phyloP scores from a whole-genome alignment of 305 asterid genomes.

The Fraxinus sp. region DNA sequence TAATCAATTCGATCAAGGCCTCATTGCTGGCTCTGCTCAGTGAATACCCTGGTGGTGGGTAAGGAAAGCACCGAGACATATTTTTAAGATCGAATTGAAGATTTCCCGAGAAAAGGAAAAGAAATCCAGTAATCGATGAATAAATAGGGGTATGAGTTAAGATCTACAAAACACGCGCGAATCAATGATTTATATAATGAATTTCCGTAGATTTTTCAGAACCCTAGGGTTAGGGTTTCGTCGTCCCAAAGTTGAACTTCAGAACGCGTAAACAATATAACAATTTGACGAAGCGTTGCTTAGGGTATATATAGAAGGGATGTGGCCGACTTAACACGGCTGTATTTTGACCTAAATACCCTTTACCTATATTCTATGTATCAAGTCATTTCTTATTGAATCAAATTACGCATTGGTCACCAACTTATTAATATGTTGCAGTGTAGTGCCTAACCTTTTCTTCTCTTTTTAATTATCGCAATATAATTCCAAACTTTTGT shows the following conservation, averaged over 20 bases:
- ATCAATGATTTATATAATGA: neutral
- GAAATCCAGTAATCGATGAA: conserved; percentile 6
- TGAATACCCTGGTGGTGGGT: conserved; percentile 85
- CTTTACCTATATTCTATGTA: neutral
- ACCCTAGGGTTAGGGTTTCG: conserved; percentile 50
- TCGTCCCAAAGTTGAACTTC: neutral
- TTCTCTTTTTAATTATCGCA: neutral
- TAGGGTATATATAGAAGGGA: conserved; percentile 17
- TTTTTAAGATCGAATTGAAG: conserved; percentile 38
- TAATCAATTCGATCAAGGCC: conserved; percentile 97
- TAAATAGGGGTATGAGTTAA: neutral
- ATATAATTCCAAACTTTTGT: neutral
- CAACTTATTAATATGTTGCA: neutral
- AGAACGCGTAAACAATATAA: neutral
- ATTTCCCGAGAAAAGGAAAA: conserved; percentile 8
- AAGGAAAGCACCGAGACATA: conserved; percentile 95
- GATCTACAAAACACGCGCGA: neutral
- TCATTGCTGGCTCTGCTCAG: conserved; percentile 51
- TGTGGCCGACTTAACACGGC: conserved; percentile 18
- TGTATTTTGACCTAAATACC: neutral
- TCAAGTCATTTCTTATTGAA: neutral
- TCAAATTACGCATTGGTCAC: neutral
- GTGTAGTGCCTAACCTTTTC: neutral
- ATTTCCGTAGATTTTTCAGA: conserved; percentile 16
- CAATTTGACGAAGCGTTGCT: neutral